A percentile compares a stretch with the other conserved stretches of the same genome.
phyloP scores from a whole-genome alignment of 2,329 filamentous ascomycete species.

The Furcasterigmium furcatum region DNA sequence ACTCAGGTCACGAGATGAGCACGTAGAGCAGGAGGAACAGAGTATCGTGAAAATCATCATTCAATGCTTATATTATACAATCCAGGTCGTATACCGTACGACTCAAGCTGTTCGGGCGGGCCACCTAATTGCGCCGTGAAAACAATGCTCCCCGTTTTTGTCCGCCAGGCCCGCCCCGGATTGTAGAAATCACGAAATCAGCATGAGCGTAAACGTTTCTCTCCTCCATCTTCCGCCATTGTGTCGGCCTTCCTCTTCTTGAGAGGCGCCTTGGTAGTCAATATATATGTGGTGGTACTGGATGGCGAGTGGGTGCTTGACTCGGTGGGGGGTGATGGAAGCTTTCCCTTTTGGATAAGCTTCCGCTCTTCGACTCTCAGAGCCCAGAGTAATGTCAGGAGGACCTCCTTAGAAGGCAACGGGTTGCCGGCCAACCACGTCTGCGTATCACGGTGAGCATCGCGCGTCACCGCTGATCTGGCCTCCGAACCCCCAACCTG shows the following conservation, averaged over 20 bases:
- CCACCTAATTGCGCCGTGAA: slow-evolving; percentile 1
- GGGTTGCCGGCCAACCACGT: slow-evolving; percentile 30
- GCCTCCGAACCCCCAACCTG: slow-evolving; percentile 34
- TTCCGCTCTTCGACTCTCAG: slow-evolving; percentile 38
- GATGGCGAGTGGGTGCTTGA: slow-evolving; percentile 2
- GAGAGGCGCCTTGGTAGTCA: slow-evolving; percentile 3
- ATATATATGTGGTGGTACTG: slow-evolving; percentile 3
- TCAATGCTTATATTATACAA: neutral
- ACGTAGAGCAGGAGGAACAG: too few relatives aligned
- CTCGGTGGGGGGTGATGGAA: neutral
- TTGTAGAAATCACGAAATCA: neutral
- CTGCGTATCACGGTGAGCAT: slow-evolving; percentile 27
- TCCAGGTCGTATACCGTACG: neutral
- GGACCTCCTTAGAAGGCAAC: slow-evolving; percentile 43
- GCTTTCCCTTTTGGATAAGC: slow-evolving; percentile 14
- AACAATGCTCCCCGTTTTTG: slow-evolving; percentile 2
- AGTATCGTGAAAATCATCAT: neutral
- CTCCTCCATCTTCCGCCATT: neutral
- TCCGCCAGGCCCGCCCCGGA: neutral
- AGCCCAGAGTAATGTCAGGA: slow-evolving; percentile 45
- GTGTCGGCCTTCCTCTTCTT: neutral
- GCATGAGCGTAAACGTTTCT: slow-evolving; percentile 2
- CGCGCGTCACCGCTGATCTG: slow-evolving; percentile 33
- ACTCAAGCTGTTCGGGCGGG: neutral
- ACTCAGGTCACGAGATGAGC: too few relatives aligned